phyloP scores from a whole-genome alignment of 208 protist genomes.

The Crithidia brevicula region DNA sequence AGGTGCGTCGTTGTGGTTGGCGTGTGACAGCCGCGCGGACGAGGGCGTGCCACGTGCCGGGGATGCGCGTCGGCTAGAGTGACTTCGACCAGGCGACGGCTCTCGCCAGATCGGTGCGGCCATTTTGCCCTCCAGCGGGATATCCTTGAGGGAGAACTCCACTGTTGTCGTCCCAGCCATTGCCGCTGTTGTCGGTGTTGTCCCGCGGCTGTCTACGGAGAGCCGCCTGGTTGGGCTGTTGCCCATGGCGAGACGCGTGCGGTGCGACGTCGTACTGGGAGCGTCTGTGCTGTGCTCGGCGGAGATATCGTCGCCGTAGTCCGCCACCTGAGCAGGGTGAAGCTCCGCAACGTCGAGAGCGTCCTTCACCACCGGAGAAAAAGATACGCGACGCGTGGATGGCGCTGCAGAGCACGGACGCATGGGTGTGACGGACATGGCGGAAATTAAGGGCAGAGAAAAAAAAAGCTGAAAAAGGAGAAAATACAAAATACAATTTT shows the following conservation, averaged over 20 bases:
- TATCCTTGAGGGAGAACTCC: conserved; percentile 24
- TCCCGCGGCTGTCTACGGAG: not conserved
- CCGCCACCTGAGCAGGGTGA: not conserved
- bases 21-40: not conserved
- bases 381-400: not conserved
- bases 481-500: not conserved
- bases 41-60: not conserved
- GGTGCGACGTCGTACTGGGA: conserved; percentile 5
- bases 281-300: not conserved
- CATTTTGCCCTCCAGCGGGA: conserved; percentile 14
- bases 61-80: not conserved
- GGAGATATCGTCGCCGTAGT: not conserved
- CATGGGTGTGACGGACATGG: conserved; percentile 3
- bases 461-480: not conserved
- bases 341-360: too few relatives aligned
- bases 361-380: not conserved
- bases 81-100: not conserved
- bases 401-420: not conserved
- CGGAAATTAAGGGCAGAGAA: not conserved
- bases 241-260: not conserved
- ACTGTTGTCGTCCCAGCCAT: not conserved
- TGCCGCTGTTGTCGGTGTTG: not conserved
- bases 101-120: conserved; percentile 16
- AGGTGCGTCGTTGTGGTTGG: not conserved
- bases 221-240: not conserved